Percentiles rank a stretch among this genome's conserved stretches.
Evolutionary conservation across 2,329 filamentous ascomycete genomes (phyloP).

Genomic region (Penicillium aurantiogriseum): DNA sequence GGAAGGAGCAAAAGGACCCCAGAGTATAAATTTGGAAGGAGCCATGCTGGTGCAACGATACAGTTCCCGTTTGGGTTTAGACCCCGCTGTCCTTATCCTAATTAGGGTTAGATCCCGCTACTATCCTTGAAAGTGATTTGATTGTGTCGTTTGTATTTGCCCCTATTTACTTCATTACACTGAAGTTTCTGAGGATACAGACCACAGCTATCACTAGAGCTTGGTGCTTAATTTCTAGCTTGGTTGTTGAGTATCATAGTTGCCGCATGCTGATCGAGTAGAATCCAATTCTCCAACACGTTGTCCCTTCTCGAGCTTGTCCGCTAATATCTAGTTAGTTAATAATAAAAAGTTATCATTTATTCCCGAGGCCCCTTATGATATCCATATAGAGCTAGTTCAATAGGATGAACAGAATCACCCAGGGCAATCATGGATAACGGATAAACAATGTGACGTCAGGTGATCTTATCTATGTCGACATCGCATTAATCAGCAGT

Average conservation of each 20-base stretch:
- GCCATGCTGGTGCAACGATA: neutral
- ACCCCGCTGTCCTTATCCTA: neutral
- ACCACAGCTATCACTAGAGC: neutral
- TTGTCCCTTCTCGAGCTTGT: neutral
- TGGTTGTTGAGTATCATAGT: neutral
- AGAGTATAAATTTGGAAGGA: neutral
- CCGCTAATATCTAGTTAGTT: too few relatives aligned
- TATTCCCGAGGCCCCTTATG: too few relatives aligned
- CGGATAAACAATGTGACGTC: conserved; percentile 13
- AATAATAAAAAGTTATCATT: too few relatives aligned
- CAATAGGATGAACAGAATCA: too few relatives aligned
- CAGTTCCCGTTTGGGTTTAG: conserved; percentile 2
- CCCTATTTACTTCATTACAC: too few relatives aligned
- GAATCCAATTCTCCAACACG: neutral
- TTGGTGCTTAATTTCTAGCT: neutral
- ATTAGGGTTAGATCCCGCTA: conserved; percentile 1
- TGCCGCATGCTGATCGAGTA: neutral
- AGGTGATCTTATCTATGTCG: conserved; percentile 22
- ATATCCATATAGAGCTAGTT: neutral
- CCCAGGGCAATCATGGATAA: neutral
- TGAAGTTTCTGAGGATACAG: too few relatives aligned
- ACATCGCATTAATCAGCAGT: conserved; percentile 13
- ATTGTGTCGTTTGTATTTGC: neutral
- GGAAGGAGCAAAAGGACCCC: neutral
- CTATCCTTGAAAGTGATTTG: neutral